Evolutionary conservation across 345 rosid species (phyloP), one percentile per base, ranked within the genome.

Genomic region (Populus nigra): DNA sequence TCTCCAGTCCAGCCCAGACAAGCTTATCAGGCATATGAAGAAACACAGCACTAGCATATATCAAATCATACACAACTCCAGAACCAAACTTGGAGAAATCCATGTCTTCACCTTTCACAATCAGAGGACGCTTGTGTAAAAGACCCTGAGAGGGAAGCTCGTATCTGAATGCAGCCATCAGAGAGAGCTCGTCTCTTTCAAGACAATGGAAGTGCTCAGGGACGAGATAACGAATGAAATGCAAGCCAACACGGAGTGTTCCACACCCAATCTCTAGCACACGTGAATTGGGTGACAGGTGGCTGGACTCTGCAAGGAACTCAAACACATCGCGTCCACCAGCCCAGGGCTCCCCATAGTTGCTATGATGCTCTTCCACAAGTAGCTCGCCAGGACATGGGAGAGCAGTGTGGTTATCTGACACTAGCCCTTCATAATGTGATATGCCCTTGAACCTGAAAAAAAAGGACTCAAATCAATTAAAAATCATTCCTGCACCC

Each of bases 221-320:
- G 29, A 68, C 73, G 59, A 96, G 92, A 79, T 86, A 91, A 16
- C 91, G 91, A 61, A 96, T 92, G 75, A 96, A 96, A 88, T 96
- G 99, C 80, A 89, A 76, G 76, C 99, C 99, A 22, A 94, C 99
- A 12, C 98, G 92, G 27, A 96, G 90, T 0, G 99, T 94, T 70
- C 99, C 99, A 76, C 99, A 94, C 9, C 99, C 99, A 7, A 96
- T 91, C 87, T 96, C 98, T 3, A 95, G 98, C 27, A 93, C 98
- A 45, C 65, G 88, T 7, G 93, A 88, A 20, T 75, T 69, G 15
- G 92, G 90, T 66, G 85, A 82, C 2, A 95, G 72, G 61, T 77
- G 78, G 45, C 85, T 65, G 68, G 94, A 75, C 73, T 89, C 89
- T 4, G 97, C 96, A 3, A 95, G 94, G 79, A 93, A 95, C 84